Percentiles rank a stretch among this genome's conserved stretches.
phyloP scores from a whole-genome alignment of 78 protist species.

The Isochrysis galbana region DNA sequence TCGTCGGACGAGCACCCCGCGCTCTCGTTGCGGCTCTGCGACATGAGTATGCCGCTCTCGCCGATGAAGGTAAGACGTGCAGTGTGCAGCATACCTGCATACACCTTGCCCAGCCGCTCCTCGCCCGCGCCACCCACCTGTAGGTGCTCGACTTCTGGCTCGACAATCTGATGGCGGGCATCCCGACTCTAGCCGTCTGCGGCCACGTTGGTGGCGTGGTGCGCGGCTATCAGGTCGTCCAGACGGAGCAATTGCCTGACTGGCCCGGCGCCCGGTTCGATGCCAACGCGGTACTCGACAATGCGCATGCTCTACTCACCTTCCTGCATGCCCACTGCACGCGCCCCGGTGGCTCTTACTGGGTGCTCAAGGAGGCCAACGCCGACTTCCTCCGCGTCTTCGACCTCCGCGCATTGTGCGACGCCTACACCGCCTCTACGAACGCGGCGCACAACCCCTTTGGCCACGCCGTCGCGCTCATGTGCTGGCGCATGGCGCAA shows the following conservation, averaged over 20 bases:
- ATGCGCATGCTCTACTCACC: background rate
- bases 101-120: no score
- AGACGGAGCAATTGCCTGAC: conserved; percentile 29
- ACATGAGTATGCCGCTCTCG: background rate
- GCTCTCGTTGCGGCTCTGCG: conserved; percentile 22
- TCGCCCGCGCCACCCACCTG: no score
- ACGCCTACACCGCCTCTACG: background rate
- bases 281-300: background rate
- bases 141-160: conserved; percentile 39
- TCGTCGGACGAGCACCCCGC: background rate
- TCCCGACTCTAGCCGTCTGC: conserved; percentile 31
- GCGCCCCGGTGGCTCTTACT: background rate
- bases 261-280: conserved; percentile 32
- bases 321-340: conserved; percentile 38
- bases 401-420: background rate
- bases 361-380: background rate
- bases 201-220: conserved; percentile 32
- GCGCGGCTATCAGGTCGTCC: conserved; percentile 1
- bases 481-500: conserved; percentile 19
- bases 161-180: conserved; percentile 45
- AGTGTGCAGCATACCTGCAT: no score
- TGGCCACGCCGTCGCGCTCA: background rate
- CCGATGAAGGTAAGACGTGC: no score
- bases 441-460: background rate
- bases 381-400: background rate